Percentiles rank a stretch among this genome's conserved stretches.
phyloP scores from a whole-genome alignment of 2,329 filamentous ascomycete genomes.

The Penicillium concentricum region DNA sequence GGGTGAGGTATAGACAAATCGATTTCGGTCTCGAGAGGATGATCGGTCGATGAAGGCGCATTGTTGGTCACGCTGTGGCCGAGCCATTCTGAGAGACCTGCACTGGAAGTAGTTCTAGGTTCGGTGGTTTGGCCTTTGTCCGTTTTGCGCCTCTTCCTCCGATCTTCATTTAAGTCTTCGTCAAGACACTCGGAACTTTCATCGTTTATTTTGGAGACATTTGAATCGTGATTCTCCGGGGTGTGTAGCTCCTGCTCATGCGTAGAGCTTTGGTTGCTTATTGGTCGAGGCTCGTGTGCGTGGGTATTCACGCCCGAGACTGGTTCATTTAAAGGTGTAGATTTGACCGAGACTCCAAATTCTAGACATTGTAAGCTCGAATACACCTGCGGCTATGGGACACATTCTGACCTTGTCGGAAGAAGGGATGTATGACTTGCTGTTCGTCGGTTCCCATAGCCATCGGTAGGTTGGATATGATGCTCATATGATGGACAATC shows the following conservation, averaged over 20 bases:
- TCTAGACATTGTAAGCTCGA: conserved; percentile 14
- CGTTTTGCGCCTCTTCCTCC: conserved; percentile 40
- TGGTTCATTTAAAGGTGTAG: conserved; percentile 1
- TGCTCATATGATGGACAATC: conserved; percentile 26
- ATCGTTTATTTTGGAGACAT: not conserved
- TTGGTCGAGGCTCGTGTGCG: not conserved
- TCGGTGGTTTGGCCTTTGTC: conserved; percentile 15
- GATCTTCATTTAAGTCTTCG: conserved; percentile 33
- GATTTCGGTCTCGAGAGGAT: not conserved
- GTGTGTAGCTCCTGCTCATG: not conserved
- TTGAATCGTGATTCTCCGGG: not conserved
- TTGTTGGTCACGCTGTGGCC: not conserved
- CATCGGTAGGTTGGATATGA: conserved; percentile 27
- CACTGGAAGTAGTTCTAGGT: conserved; percentile 3
- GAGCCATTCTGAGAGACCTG: conserved; percentile 19
- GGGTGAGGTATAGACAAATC: not conserved
- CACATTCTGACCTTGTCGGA: conserved; percentile 36
- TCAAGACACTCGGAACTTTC: conserved; percentile 9
- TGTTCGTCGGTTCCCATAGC: conserved; percentile 42
- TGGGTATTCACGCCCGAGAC: not conserved
- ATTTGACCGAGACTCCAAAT: conserved; percentile 9
- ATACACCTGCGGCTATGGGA: not conserved
- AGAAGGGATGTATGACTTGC: conserved; percentile 43
- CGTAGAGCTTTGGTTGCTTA: not conserved
- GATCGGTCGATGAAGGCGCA: not conserved